These are phyloP conservation scores for Pittosporum tobira DNA, from an alignment of 129 eudicot species.

Conservation along the genomic window DNA sequence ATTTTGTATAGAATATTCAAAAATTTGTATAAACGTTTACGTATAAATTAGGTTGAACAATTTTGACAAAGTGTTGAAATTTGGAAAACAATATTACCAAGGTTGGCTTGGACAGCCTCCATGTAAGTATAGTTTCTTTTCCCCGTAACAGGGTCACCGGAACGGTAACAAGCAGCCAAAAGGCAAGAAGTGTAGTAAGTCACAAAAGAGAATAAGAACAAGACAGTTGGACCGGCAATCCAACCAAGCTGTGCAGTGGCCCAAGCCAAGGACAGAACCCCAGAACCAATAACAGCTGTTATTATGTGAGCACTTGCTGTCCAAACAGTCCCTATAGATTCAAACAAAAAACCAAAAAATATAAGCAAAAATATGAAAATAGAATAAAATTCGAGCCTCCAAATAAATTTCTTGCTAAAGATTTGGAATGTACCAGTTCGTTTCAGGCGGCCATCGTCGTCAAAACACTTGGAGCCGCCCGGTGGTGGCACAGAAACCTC, in stretches of 20 bases:
- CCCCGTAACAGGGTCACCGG: constrained; percentile 64
- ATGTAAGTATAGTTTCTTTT: constrained; percentile 85
- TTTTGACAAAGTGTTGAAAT: background rate
- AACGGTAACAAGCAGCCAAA: constrained; percentile 71
- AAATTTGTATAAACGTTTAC: no score
- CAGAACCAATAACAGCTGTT: constrained; percentile 96
- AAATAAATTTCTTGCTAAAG: background rate
- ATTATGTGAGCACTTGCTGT: constrained; percentile 96
- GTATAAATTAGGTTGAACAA: no score
- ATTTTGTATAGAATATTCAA: no score
- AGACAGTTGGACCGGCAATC: constrained; percentile 88
- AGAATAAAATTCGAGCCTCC: no score
- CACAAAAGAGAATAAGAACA: constrained; percentile 73
- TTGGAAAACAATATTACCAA: constrained; percentile 36
- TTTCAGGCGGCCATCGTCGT: constrained; percentile 24
- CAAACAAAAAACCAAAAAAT: constrained; percentile 8
- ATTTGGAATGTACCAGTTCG: constrained; percentile 18
- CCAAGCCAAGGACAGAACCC: constrained; percentile 95
- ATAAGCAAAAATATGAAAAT: no score
- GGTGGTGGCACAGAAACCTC: constrained; percentile 8
- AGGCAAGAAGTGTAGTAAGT: constrained; percentile 89
- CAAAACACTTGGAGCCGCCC: constrained; percentile 19
- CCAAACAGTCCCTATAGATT: constrained; percentile 68
- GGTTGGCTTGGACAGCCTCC: constrained; percentile 85
- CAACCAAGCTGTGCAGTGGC: constrained; percentile 94